Evolutionary conservation across 257 asterid species (phyloP).

Genomic region (Solanum pennellii): DNA sequence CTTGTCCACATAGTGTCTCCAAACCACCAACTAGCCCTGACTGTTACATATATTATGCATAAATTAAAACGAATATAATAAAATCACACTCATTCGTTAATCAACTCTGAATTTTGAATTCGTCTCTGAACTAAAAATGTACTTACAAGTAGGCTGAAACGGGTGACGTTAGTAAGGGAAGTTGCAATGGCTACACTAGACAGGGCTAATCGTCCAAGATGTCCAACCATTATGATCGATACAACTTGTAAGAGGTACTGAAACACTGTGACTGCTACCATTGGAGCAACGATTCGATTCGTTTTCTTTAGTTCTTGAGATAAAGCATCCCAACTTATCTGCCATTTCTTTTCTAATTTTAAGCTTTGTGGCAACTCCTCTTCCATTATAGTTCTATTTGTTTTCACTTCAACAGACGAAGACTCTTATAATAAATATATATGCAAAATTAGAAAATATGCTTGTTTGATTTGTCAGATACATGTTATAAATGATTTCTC

Average conservation of each 20-base stretch:
- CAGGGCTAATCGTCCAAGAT: slow-evolving; percentile 22
- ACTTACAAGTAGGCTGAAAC: slow-evolving; percentile 36
- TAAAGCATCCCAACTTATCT: background rate
- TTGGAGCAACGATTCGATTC: slow-evolving; percentile 32
- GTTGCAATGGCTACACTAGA: slow-evolving; percentile 38
- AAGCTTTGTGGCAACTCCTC: background rate
- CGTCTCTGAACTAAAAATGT: background rate
- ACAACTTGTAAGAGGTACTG: slow-evolving; percentile 31
- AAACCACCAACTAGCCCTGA: slow-evolving; percentile 50
- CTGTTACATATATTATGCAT: slow-evolving; percentile 5
- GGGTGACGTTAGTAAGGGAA: slow-evolving; percentile 32
- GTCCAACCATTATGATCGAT: slow-evolving; percentile 40
- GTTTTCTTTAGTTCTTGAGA: slow-evolving; percentile 24
- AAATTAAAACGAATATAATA: background rate
- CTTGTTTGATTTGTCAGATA: background rate
- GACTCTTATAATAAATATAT: background rate
- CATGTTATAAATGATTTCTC: background rate
- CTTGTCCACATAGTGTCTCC: slow-evolving; percentile 66
- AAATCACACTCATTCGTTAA: background rate
- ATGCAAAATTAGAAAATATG: background rate
- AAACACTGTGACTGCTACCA: slow-evolving; percentile 33
- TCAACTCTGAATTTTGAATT: background rate
- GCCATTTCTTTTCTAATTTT: slow-evolving; percentile 4
- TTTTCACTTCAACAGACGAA: background rate
- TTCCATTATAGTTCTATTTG: background rate